Conservation (phyloP, 345 rosid species). For the Acer yangbiense region DNA sequence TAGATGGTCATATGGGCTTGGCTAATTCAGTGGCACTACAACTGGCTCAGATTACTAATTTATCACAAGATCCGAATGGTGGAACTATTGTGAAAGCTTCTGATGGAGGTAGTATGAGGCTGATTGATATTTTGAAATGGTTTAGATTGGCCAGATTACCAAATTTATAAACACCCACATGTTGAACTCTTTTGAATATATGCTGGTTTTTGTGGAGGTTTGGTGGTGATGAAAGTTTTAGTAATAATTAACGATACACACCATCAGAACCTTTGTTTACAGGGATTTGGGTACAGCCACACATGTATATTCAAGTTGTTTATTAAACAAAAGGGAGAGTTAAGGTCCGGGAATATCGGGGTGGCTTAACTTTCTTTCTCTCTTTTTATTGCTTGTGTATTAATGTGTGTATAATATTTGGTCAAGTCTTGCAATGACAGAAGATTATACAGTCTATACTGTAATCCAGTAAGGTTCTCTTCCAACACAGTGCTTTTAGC, state of each 20-base stretch:
- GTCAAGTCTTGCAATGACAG: neutral
- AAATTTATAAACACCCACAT: neutral
- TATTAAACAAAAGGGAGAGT: constrained; percentile 2
- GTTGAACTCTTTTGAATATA: no score
- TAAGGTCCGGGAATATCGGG: neutral
- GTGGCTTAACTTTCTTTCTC: neutral
- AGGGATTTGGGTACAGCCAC: neutral
- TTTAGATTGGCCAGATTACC: neutral
- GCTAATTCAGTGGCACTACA: constrained; percentile 80
- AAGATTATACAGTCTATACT: neutral
- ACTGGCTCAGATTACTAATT: constrained; percentile 59
- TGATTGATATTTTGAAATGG: neutral
- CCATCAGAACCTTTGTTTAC: neutral
- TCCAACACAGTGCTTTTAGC: neutral
- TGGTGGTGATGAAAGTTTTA: neutral
- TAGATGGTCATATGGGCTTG: constrained; percentile 94
- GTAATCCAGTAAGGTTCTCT: neutral
- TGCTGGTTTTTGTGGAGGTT: neutral
- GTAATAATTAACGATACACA: neutral
- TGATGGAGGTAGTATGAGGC: constrained; percentile 56
- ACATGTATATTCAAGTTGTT: neutral
- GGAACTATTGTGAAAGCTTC: constrained; percentile 63
- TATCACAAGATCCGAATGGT: constrained; percentile 67
- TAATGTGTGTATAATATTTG: neutral
- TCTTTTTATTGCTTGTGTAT: neutral